Conservation (phyloP, 768 basidiomycete genomes). For the Royoungia palumana region DNA sequence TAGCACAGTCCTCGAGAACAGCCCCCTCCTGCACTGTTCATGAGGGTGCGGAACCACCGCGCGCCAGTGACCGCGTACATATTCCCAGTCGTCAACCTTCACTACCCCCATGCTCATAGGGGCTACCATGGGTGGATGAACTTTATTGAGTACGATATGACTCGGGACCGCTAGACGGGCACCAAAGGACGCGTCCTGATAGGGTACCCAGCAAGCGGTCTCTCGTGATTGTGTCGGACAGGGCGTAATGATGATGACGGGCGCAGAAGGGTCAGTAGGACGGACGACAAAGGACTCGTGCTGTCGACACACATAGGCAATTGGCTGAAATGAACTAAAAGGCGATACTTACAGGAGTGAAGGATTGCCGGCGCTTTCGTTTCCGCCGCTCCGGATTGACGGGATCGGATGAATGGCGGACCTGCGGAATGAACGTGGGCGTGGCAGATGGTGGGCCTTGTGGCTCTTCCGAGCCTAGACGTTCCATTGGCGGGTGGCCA, state of each 20-base stretch:
- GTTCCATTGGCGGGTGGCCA: background rate
- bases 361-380: constrained; percentile 15
- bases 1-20: constrained; percentile 36
- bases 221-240: constrained; percentile 40
- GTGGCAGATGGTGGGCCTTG: background rate
- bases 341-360: constrained; percentile 2
- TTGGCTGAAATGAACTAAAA: background rate
- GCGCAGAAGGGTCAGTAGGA: constrained; percentile 37
- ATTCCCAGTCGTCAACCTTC: constrained; percentile 42
- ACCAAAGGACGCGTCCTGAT: constrained; percentile 54
- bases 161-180: constrained; percentile 48
- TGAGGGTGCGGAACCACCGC: constrained; percentile 44
- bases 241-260: constrained; percentile 51
- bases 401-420: background rate
- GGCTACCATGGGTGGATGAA: constrained; percentile 43
- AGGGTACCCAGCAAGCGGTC: constrained; percentile 45
- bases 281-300: constrained; percentile 29
- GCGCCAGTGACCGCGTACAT: constrained; percentile 53
- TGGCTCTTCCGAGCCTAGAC: background rate
- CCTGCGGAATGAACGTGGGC: background rate
- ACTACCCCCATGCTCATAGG: constrained; percentile 16
- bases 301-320: constrained; percentile 1
- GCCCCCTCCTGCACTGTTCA: constrained; percentile 43
- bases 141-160: constrained; percentile 44
- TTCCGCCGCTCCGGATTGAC: constrained; percentile 1